Evolutionary conservation across 2,329 filamentous ascomycete genomes (phyloP), one percentile per base, ranked within the genome.

Genomic region (Fusarium subtropicale): DNA sequence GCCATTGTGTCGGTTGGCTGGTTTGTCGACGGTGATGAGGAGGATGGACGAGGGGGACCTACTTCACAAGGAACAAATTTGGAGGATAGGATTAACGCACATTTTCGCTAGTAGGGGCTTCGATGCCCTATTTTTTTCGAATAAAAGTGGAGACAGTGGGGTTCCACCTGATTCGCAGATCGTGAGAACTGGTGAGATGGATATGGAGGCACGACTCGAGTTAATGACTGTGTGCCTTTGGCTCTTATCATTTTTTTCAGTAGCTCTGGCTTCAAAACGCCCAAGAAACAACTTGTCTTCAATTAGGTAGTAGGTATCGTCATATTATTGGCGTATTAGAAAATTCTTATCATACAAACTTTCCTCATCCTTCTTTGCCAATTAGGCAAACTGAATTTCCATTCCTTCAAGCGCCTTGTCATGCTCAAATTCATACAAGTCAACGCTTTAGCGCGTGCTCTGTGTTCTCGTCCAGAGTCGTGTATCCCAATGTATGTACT

Each of bases 1-100:
- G 85, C 87, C 88, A 90, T 90, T 78, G 81, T 90, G 78, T 79
- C 81, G 79, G 75, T 74, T 79, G 78, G 76, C 76, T 80, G 74
- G 69, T 72, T 73, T 77, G 78, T 79, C 76, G 78, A 66, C 72
- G 72, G 76, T 77, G 79, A 74, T 79, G 79, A 76, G 73, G 76
- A 75, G 73, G 74, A 75, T 72, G 71, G 73, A 75, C 68, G 50
- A 74, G 52, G 74, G 64, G 60, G 71, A 67, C 67, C 67, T 59
- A 66, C 59, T 64, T 60, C 58, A 64, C 71, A 42, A 67, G 58
- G 66, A 73, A 55, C 66, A 65, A 61, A 65, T 71, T 65, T 70
- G 66, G 76, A 75, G 28, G 71, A 71, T 39, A 52, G 22, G 71
- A 65, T 64, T 62, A 68, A 69, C 71, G 18, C 76, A 76, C 73